phyloP scores from a whole-genome alignment of 2,329 filamentous ascomycete genomes.

The Leptosphaerulina australis region DNA sequence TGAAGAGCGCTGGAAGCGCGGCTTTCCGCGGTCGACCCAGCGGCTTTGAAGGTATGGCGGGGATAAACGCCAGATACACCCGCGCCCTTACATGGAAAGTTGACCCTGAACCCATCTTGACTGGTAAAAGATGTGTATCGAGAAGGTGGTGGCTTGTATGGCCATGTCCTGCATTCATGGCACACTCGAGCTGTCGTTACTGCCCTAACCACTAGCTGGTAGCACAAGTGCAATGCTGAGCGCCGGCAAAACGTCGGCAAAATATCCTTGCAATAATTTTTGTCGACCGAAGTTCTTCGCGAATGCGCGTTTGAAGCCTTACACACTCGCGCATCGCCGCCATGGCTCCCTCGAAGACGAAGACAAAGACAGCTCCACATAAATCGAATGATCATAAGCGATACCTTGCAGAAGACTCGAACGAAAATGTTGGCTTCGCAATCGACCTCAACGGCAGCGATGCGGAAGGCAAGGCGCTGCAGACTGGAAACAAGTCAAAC shows the following conservation, averaged over 20 bases:
- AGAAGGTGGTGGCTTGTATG: background rate
- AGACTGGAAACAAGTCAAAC: slow-evolving; percentile 24
- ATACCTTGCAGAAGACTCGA: slow-evolving; percentile 25
- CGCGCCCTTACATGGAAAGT: background rate
- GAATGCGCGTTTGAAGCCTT: slow-evolving; percentile 21
- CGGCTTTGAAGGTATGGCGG: slow-evolving; percentile 7
- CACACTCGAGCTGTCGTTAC: background rate
- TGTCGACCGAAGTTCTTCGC: slow-evolving; percentile 32
- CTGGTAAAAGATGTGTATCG: background rate
- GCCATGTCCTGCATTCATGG: background rate
- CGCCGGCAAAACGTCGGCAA: slow-evolving; percentile 13
- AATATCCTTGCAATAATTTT: slow-evolving; percentile 45
- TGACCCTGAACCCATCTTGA: background rate
- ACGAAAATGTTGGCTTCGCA: slow-evolving; percentile 21
- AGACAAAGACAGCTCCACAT: slow-evolving; percentile 28
- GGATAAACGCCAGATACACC: slow-evolving; percentile 11
- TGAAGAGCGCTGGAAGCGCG: slow-evolving; percentile 10
- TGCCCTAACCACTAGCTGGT: background rate
- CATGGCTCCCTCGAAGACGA: slow-evolving; percentile 37
- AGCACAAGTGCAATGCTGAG: slow-evolving; percentile 1
- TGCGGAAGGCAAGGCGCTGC: slow-evolving; percentile 31
- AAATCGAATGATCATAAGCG: slow-evolving; percentile 31
- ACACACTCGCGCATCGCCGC: slow-evolving; percentile 19
- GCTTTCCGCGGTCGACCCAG: slow-evolving; percentile 16
- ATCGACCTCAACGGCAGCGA: slow-evolving; percentile 33